phyloP scores from a whole-genome alignment of 768 basidiomycete species.

The Cystofilobasidium bisporidii region DNA sequence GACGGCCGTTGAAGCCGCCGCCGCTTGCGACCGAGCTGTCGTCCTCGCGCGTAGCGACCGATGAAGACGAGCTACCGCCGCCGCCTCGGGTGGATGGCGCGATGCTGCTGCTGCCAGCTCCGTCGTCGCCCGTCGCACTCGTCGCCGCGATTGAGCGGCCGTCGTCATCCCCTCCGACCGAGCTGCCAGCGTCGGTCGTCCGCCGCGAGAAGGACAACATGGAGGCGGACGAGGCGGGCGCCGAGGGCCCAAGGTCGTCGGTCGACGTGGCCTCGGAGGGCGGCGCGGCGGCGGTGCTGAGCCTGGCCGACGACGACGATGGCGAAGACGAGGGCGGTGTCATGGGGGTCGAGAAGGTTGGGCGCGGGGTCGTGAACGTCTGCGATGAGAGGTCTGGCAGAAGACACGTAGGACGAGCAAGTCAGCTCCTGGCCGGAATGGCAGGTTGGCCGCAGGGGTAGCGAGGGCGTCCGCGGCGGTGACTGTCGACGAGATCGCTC shows the following conservation, averaged over 20 bases:
- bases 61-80: not conserved
- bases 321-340: not conserved
- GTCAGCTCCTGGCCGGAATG: too few species aligned
- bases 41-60: not conserved
- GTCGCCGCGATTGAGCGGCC: not conserved
- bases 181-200: not conserved
- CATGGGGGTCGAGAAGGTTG: constrained; percentile 1
- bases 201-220: not conserved
- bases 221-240: not conserved
- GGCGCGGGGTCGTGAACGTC: not conserved
- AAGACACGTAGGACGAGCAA: too few species aligned
- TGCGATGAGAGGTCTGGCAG: not conserved
- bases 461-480: too few species aligned
- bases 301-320: not conserved
- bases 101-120: not conserved
- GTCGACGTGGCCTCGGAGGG: not conserved
- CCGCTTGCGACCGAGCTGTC: not conserved
- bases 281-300: constrained; percentile 4
- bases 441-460: too few species aligned
- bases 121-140: not conserved
- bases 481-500: too few species aligned
- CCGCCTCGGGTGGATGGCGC: not conserved
- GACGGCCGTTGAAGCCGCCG: not conserved
- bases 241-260: not conserved
- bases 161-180: not conserved